Evolutionary conservation across 1,284 basidiomycete species (phyloP), one percentile per base, ranked within the genome.

Genomic region (Marasmius sp.): DNA sequence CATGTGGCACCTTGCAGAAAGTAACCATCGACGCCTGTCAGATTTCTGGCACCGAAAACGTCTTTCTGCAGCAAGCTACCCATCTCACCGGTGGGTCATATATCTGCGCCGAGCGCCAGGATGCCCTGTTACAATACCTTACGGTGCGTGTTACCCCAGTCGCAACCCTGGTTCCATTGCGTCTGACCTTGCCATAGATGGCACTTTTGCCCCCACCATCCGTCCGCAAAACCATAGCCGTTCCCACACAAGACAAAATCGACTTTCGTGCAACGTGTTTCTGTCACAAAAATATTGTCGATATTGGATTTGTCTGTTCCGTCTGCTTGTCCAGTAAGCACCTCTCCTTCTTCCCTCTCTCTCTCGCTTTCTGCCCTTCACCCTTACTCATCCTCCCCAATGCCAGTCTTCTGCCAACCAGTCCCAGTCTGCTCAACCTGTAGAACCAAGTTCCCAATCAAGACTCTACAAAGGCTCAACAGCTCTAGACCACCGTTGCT

Each of bases 261-360:
- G 97, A 99, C 73, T 97, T 99, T 72, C 85, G 97, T 34, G 97
- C 97, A 0, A 96, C 96, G 6, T 99, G 97, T 74, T 99, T 99
- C 79, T 99, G 97, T 75, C 97, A 99, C 77, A 95, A 98, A 71
- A 89, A 91, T 58, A 97, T 98, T 52, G 88, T 99, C 43, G 97
- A 99, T 71, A 87, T 99, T 58, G 97, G 96, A 41, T 99, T 97
- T 70, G 95, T 99, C 27, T 99, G 97, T 75, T 97, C 94, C 18
- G 94, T 98, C 39, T 98, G 95, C 72, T 77, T 98, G 48, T 96
- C 93, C 52, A 97, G 95, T 97, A 69, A 65, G 91, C 84, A 27
- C 38, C 47, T 58, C 64, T 53, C 53, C 8, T 49, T 49, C 8
- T 49, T 49, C 54, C 20, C 50, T 60, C 47, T 60, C 41, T 47